A percentile compares a stretch with the other conserved stretches of the same genome.
Conservation (phyloP, 78 protist species). For the Dictyostelium firmibasis region DNA sequence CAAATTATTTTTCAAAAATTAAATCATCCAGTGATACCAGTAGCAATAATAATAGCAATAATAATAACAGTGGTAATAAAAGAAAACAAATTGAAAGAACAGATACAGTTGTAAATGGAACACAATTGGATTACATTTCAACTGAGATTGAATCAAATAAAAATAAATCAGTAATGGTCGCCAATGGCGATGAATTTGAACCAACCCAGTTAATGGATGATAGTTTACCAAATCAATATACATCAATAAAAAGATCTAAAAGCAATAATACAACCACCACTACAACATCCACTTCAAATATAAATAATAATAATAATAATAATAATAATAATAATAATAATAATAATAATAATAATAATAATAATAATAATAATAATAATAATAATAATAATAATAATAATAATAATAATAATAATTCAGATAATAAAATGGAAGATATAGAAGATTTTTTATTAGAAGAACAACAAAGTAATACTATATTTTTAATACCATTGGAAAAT, state of each 20-base stretch:
- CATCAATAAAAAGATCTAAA: background rate
- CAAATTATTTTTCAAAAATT: background rate
- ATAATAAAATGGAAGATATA: background rate
- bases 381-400: too few relatives aligned
- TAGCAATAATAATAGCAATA: background rate
- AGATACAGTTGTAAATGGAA: background rate
- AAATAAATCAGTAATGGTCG: background rate
- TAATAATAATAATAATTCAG: background rate
- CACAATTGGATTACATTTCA: background rate
- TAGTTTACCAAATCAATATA: background rate
- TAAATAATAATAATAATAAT: background rate
- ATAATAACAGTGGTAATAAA: background rate
- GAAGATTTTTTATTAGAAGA: slow-evolving; percentile 16
- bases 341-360: too few relatives aligned
- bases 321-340: too few relatives aligned
- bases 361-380: too few relatives aligned
- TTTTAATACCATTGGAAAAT: slow-evolving; percentile 6
- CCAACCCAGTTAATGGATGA: background rate
- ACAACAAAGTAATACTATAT: background rate
- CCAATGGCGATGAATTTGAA: background rate
- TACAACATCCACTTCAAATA: background rate
- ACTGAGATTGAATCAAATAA: background rate
- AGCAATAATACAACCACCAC: background rate
- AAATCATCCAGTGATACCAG: background rate
- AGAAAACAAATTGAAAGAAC: background rate